Percentiles rank a stretch among this genome's conserved stretches.
phyloP scores from a whole-genome alignment of 192 early-diverging fungal species.

The Coemansia sp. region DNA sequence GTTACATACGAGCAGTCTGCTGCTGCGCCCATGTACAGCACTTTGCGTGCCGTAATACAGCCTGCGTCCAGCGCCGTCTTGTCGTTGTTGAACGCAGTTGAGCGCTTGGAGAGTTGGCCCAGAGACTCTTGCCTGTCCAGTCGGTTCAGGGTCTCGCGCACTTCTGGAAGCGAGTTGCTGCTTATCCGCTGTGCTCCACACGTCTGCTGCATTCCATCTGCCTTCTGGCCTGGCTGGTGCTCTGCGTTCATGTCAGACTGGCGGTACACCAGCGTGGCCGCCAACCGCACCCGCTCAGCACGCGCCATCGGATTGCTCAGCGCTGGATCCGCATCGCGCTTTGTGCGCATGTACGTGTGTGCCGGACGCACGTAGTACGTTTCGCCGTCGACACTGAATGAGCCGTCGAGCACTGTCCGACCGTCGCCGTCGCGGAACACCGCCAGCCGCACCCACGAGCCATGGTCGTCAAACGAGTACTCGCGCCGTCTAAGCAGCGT shows the following conservation, averaged over 20 bases:
- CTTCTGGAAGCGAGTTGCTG: constrained; percentile 3
- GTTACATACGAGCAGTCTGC: constrained; percentile 73
- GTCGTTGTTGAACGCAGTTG: constrained; percentile 25
- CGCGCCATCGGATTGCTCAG: constrained; percentile 33
- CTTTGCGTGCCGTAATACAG: constrained; percentile 37
- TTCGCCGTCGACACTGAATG: constrained; percentile 57
- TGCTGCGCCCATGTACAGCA: constrained; percentile 66
- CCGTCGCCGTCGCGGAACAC: constrained; percentile 24
- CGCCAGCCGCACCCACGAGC: constrained; percentile 59
- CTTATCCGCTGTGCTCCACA: constrained; percentile 32
- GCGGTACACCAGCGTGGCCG: constrained; percentile 62
- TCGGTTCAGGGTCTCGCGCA: constrained; percentile 16
- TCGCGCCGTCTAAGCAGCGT: constrained; percentile 15
- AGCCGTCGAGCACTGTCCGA: constrained; percentile 59
- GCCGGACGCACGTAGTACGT: constrained; percentile 62
- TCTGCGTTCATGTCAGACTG: constrained; percentile 56
- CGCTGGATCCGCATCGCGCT: constrained; percentile 56
- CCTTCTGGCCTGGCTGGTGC: not conserved
- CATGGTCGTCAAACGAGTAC: constrained; percentile 48
- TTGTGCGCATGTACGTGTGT: constrained; percentile 57
- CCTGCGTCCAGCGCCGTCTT: constrained; percentile 23
- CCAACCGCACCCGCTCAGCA: constrained; percentile 14
- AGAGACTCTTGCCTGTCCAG: constrained; percentile 23
- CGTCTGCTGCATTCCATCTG: not conserved
- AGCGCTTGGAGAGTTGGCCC: constrained; percentile 31